Percentiles rank a stretch among this genome's conserved stretches.
Evolutionary conservation across 306 rosid genomes (phyloP).

Genomic region (Elaeagnus macrophylla): DNA sequence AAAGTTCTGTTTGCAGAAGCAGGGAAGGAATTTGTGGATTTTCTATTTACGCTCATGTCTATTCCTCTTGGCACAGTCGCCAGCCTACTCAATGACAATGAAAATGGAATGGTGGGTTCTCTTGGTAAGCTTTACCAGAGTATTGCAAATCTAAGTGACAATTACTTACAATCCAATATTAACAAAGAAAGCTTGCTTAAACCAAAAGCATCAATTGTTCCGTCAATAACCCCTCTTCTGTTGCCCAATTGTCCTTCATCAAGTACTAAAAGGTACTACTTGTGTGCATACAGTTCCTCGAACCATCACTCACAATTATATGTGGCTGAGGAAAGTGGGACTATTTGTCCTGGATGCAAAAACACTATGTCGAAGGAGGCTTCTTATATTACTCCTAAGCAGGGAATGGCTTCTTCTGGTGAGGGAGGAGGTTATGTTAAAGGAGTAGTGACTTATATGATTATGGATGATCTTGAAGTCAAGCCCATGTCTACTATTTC

Average conservation of each 20-base stretch:
- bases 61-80: slow-evolving; percentile 25
- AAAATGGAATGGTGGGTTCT: slow-evolving; percentile 10
- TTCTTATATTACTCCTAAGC: background rate
- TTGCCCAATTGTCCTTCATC: background rate
- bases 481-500: slow-evolving; percentile 5
- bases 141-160: background rate
- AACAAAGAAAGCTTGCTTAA: background rate
- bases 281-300: background rate
- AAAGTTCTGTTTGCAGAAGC: slow-evolving; percentile 12
- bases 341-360: rapidly evolving
- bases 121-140: slow-evolving; percentile 15
- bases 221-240: background rate
- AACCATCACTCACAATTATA: rapidly evolving
- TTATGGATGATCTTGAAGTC: slow-evolving; percentile 2
- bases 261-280: background rate
- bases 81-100: background rate
- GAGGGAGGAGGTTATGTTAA: background rate
- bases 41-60: slow-evolving; percentile 27
- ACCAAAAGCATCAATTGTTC: background rate
- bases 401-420: background rate
- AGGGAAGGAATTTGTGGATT: slow-evolving; percentile 32
- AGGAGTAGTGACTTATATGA: slow-evolving; percentile 4
- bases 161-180: background rate
- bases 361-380: rapidly evolving
- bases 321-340: background rate